Percentiles rank a stretch among this genome's conserved stretches.
Evolutionary conservation across 352 stramenopile species (phyloP).

Genomic region (Phytophthora syringae): DNA sequence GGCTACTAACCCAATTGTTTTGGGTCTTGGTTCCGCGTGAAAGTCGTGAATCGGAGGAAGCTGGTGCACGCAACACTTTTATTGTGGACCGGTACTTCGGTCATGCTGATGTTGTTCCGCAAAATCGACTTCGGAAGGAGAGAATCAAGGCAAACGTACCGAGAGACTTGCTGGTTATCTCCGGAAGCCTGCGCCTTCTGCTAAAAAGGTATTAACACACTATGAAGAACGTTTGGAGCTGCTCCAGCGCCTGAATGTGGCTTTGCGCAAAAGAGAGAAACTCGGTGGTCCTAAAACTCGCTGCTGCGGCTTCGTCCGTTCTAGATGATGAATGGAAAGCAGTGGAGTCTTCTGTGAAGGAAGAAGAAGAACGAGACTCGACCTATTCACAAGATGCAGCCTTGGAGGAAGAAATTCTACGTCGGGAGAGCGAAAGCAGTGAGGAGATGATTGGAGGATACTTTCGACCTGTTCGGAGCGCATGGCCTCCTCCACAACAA

Average conservation of each 20-base stretch:
- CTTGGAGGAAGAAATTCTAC: conserved; percentile 6
- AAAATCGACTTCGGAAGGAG: conserved; percentile 5
- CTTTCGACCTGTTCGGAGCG: conserved; percentile 27
- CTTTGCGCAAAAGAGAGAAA: conserved; percentile 35
- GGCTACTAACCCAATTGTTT: conserved; percentile 40
- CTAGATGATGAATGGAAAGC: neutral
- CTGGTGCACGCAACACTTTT: conserved; percentile 45
- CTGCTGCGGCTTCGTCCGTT: neutral
- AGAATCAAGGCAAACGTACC: neutral
- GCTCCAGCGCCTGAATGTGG: conserved; percentile 45
- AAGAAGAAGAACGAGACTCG: neutral
- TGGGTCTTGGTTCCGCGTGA: conserved; percentile 45
- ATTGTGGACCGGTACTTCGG: conserved; percentile 59
- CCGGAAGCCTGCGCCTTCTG: conserved; percentile 17
- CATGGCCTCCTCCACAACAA: conserved; percentile 3
- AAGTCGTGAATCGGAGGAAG: conserved; percentile 28
- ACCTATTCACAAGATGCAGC: neutral
- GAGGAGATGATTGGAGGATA: conserved; percentile 55
- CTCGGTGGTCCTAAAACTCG: neutral
- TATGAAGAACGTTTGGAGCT: conserved; percentile 45
- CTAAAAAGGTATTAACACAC: conserved; percentile 23
- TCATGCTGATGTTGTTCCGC: conserved; percentile 10
- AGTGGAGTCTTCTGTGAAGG: neutral
- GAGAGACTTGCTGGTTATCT: conserved; percentile 3
- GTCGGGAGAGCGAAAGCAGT: conserved; percentile 15